Base-by-base conservation (phyloP, 345 rosid species). In the Iberis pinnata region DNA sequence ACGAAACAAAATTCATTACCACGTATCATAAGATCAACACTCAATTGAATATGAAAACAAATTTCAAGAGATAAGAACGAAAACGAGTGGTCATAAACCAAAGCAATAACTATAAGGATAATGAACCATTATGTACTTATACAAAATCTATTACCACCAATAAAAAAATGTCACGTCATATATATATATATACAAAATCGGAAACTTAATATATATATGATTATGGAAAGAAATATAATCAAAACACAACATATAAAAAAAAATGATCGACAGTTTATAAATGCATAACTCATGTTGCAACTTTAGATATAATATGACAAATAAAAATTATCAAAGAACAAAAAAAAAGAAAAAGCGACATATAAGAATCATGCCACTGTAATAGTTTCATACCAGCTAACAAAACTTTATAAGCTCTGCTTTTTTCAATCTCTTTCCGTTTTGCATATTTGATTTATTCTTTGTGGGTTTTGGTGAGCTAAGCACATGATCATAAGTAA, bases 381-480 rank as follows among this genome's bases (percentile, higher is more conserved):
- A 58, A 2, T 49, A 66, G 43, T 44, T 29, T 31, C 24, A 51
- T 50, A 22, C 51, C 60, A 49, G 54, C 70, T 58, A 66, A 52
- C 53, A 58, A 7, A 58, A 53, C 64, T 65, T 65, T 65, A 19
- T 18, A 10, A 12, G 9, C 59, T 25, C 64, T 58, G 64, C 64
- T 65, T 65, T 65, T 65, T 39, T 19, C 64, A 36, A 14, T 49
- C 25, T 15, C 70, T 51, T 66, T 65, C 70, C 49, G 64, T 65
- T 44, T 66, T 66, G 43, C 4, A 10, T 54, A 24, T 50, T 52
- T 51, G n/a, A 43, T 50, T 50, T 14, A 19, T 58, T 37, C 59
- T 58, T 51, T 29, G 65, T 66, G 70, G 55, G 70, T 58, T 66
- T 66, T 66, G 70, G 65, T 66, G 60, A 66, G 43, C 55, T 58